These are phyloP conservation scores for Boechera divaricarpa DNA, from an alignment of 345 rosid species.

Conservation along the genomic window DNA sequence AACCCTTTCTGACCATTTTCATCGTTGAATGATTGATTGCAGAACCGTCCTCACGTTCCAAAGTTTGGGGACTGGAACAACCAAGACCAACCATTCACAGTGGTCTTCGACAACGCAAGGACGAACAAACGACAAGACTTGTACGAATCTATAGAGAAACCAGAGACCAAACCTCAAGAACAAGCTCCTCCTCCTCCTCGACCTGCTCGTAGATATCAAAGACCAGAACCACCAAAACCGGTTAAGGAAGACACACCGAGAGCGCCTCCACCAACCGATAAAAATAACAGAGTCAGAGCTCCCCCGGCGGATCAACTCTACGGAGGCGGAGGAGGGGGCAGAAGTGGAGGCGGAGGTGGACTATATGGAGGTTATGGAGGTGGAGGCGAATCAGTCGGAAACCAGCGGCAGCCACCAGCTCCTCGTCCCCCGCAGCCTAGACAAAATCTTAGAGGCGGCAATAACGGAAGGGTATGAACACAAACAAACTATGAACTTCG, in stretches of 20 bases:
- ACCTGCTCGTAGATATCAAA: constrained; percentile 32
- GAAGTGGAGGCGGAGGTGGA: constrained; percentile 8
- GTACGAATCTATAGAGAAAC: constrained; percentile 37
- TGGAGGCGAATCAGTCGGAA: constrained; percentile 36
- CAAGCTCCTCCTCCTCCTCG: constrained; percentile 39
- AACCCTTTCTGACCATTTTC: neutral
- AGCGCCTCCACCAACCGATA: constrained; percentile 48
- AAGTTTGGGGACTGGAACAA: constrained; percentile 49
- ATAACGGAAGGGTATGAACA: constrained; percentile 39
- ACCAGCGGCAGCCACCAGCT: constrained; percentile 30
- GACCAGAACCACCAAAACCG: constrained; percentile 35
- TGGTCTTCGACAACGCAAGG: constrained; percentile 46
- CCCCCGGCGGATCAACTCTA: constrained; percentile 53
- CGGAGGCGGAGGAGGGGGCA: constrained; percentile 10
- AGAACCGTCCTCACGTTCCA: constrained; percentile 49
- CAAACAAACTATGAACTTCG: neutral
- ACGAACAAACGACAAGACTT: constrained; percentile 39
- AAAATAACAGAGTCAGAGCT: constrained; percentile 51
- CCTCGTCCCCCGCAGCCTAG: constrained; percentile 30
- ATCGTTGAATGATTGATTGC: neutral
- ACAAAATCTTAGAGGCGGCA: constrained; percentile 31
- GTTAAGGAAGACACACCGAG: constrained; percentile 20
- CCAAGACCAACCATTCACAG: constrained; percentile 46
- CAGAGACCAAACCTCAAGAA: constrained; percentile 13
- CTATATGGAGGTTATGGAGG: constrained; percentile 34